Evolutionary conservation across 129 eudicot genomes (phyloP).

Genomic region (Silybum marianum): DNA sequence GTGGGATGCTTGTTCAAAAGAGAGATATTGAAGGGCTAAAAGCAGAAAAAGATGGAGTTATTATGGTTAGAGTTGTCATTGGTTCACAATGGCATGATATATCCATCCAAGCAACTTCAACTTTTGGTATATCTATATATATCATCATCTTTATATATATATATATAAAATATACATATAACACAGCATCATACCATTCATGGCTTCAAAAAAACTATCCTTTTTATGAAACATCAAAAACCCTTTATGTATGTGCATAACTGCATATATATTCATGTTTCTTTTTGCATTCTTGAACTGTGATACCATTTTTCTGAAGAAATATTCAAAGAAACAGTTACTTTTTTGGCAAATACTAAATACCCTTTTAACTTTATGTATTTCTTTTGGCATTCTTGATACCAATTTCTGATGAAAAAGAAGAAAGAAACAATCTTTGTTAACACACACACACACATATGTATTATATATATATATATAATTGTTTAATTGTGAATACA

Average conservation of each 20-base stretch:
- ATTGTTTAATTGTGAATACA: slow-evolving; percentile 7
- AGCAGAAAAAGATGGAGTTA: slow-evolving; percentile 40
- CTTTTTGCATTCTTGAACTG: slow-evolving; percentile 10
- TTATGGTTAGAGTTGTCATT: slow-evolving; percentile 57
- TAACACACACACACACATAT: not conserved
- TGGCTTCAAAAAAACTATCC: not conserved
- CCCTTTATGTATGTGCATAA: not conserved
- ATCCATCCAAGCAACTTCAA: slow-evolving; percentile 67
- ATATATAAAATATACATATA: slow-evolving; percentile 9
- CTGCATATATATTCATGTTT: slow-evolving; percentile 9
- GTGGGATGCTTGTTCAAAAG: slow-evolving; percentile 87
- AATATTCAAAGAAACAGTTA: not conserved
- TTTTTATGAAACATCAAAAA: not conserved
- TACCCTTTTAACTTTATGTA: slow-evolving; percentile 3
- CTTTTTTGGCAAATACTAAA: not conserved
- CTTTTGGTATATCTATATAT: slow-evolving; percentile 58
- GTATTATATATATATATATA: not conserved
- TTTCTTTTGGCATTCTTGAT: not conserved
- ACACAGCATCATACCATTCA: not conserved
- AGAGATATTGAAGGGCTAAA: slow-evolving; percentile 48
- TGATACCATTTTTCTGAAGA: not conserved
- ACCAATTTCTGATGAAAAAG: not conserved
- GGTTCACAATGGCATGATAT: slow-evolving; percentile 68
- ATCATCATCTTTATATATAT: not conserved
- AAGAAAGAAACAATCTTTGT: not conserved